Percentiles rank a stretch among this genome's conserved stretches.
phyloP scores from a whole-genome alignment of 108 stramenopile species.

The Conticribra guillardii region DNA sequence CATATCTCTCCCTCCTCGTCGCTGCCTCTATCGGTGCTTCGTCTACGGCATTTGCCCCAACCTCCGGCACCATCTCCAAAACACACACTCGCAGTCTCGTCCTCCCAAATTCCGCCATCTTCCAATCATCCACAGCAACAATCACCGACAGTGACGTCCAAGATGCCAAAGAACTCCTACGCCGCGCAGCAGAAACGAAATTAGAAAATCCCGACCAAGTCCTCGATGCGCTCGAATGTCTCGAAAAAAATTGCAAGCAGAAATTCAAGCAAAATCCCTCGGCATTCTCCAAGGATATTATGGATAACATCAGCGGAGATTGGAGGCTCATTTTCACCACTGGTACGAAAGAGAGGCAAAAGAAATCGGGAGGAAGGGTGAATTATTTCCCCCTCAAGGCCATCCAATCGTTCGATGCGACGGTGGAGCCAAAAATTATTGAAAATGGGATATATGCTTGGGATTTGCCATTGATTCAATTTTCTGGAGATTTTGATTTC shows the following conservation, averaged over 20 bases:
- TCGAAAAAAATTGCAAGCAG: slow-evolving; percentile 76
- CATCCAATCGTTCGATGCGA: slow-evolving; percentile 83
- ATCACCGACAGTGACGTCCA: slow-evolving; percentile 46
- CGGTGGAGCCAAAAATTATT: slow-evolving; percentile 59
- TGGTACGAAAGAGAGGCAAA: slow-evolving; percentile 83
- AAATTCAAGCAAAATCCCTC: slow-evolving; percentile 59
- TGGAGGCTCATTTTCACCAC: slow-evolving; percentile 95
- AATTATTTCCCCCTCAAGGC: slow-evolving; percentile 94
- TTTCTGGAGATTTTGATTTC: slow-evolving; percentile 83
- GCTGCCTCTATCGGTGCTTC: no score
- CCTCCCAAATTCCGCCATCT: no score
- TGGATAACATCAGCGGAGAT: slow-evolving; percentile 64
- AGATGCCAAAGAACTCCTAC: slow-evolving; percentile 55
- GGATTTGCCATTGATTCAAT: slow-evolving; percentile 77
- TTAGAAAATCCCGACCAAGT: slow-evolving; percentile 77
- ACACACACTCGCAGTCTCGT: no score
- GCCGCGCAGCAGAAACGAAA: slow-evolving; percentile 80
- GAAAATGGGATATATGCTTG: slow-evolving; percentile 88
- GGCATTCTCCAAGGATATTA: slow-evolving; percentile 43
- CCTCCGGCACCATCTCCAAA: no score
- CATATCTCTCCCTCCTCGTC: no score
- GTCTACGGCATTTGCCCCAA: no score
- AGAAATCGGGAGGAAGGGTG: slow-evolving; percentile 68
- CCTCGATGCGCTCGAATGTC: slow-evolving; percentile 57
- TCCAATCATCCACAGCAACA: slow-evolving; percentile 18